phyloP scores from a whole-genome alignment of 1,284 basidiomycete species.

The Takashimella koratensis region DNA sequence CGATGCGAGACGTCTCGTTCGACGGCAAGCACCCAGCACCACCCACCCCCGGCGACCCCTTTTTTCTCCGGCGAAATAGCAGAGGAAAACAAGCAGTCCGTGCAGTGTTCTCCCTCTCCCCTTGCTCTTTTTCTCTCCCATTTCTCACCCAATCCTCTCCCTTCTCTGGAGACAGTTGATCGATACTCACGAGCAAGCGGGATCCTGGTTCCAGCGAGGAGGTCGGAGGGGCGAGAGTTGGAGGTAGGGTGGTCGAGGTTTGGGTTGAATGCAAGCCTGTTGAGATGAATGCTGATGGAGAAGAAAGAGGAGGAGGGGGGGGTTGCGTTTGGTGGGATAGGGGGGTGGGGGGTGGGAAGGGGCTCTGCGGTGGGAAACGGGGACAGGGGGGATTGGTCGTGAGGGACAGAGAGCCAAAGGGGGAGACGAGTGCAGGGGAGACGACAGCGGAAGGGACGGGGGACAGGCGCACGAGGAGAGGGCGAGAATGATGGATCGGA shows the following conservation, averaged over 20 bases:
- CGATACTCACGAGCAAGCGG: slow-evolving; percentile 47
- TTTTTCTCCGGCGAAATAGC: too few species aligned
- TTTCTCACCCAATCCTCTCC: too few species aligned
- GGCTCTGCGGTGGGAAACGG: neutral
- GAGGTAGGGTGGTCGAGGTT: slow-evolving; percentile 1
- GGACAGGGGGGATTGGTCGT: neutral
- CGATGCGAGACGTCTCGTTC: neutral
- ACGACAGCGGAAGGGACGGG: slow-evolving; percentile 2
- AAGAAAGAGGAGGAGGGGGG: slow-evolving; percentile 1
- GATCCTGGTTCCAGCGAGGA: slow-evolving; percentile 43
- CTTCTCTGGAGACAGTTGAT: too few species aligned
- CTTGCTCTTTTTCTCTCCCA: too few species aligned
- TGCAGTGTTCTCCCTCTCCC: too few species aligned
- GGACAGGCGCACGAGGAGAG: slow-evolving; percentile 1
- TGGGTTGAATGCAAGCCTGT: neutral
- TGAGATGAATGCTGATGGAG: neutral
- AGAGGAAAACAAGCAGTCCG: too few species aligned
- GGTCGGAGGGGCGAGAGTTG: slow-evolving; percentile 9
- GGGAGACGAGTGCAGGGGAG: slow-evolving; percentile 3
- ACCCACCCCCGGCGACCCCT: too few species aligned
- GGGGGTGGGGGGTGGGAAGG: neutral
- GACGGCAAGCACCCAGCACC: too few species aligned
- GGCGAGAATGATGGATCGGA: too few species aligned
- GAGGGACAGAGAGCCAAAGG: slow-evolving; percentile 5
- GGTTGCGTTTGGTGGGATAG: neutral